phyloP scores from a whole-genome alignment of 192 early-diverging fungal genomes.

The Entomortierella lignicola region DNA sequence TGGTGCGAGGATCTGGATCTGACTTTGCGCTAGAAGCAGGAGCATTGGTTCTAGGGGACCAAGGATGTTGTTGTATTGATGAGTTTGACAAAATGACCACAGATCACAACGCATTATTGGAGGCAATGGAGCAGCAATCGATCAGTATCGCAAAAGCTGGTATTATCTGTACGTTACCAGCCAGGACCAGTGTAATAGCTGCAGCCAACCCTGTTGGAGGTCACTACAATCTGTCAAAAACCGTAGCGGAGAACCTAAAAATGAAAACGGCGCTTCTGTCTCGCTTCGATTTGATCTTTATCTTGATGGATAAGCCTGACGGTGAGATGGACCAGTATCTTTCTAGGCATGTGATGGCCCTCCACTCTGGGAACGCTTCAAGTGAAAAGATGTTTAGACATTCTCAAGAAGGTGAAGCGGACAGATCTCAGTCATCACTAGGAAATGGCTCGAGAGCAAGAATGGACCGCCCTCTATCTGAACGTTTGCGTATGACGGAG shows the following conservation, averaged over 20 bases:
- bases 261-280: slow-evolving; percentile 81
- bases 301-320: slow-evolving; percentile 84
- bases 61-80: slow-evolving; percentile 90
- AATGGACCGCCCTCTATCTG: slow-evolving; percentile 28
- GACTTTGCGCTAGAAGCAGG: slow-evolving; percentile 57
- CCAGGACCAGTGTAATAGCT: slow-evolving; percentile 87
- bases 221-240: slow-evolving; percentile 89
- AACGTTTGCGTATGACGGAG: slow-evolving; percentile 60
- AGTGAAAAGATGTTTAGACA: slow-evolving; percentile 1
- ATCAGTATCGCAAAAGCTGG: slow-evolving; percentile 91
- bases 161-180: slow-evolving; percentile 84
- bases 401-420: slow-evolving; percentile 11
- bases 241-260: slow-evolving; percentile 84
- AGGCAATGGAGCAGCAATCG: slow-evolving; percentile 92
- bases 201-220: slow-evolving; percentile 90
- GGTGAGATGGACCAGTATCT: slow-evolving; percentile 83
- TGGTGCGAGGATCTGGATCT: slow-evolving; percentile 34
- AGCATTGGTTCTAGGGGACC: slow-evolving; percentile 89
- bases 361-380: slow-evolving; percentile 60
- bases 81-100: slow-evolving; percentile 92
- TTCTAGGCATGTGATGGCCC: slow-evolving; percentile 84
- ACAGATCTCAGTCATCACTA: slow-evolving; percentile 1
- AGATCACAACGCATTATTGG: slow-evolving; percentile 81
- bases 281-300: slow-evolving; percentile 86
- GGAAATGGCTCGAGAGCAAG: slow-evolving; percentile 7